Evolutionary conservation across 1,284 basidiomycete genomes (phyloP), one percentile per base, ranked within the genome.

Genomic region (Trametes versicolor): DNA sequence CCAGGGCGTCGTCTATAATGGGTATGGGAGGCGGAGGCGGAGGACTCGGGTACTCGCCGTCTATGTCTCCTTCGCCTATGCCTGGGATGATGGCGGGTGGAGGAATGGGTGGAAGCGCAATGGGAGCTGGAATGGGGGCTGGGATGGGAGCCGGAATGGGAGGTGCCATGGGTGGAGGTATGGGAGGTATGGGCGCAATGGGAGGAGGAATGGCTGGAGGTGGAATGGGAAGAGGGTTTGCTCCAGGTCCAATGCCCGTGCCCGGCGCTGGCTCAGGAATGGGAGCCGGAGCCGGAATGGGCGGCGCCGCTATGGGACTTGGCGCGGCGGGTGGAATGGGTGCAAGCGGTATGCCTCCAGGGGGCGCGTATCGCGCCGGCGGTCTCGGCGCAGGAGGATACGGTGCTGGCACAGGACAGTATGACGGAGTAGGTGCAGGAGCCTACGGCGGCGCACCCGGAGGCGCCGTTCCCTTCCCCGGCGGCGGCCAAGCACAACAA

Each of bases 201-300:
- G 54, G 53, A 8, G 39, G 23, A 10, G 39, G 17, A 1, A 47
- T 57, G n/a, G 29, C 8, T 1, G 41, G 45, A 50, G 47, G 39
- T 0, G 50, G 29, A 2, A 50, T 49, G 47, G 55, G 41, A 48
- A 43, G 48, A 2, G 58, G 27, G n/a, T 15, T 60, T 13, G 39
- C 52, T 21, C 54, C 54, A 13, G 61, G 54, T 12, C 61, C 61
- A 21, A 62, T 62, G 61, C 61, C 61, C 17, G 21, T 52, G 1
- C 48, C 37, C 7, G 27, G 48, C 10, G 48, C 27, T 9, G 37
- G 10, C 15, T 19, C 25, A 51, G 54, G 54, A 19, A 21, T 12
- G 5, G 27, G 47, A 41, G 19, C 25, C 1, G 43, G 29, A 29
- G 53, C 36, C n/a, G 29, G 32, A 13, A 55, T 55, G 39, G 37